Evolutionary conservation across 2,329 filamentous ascomycete genomes (phyloP).

Genomic region (Fusarium sp.): DNA sequence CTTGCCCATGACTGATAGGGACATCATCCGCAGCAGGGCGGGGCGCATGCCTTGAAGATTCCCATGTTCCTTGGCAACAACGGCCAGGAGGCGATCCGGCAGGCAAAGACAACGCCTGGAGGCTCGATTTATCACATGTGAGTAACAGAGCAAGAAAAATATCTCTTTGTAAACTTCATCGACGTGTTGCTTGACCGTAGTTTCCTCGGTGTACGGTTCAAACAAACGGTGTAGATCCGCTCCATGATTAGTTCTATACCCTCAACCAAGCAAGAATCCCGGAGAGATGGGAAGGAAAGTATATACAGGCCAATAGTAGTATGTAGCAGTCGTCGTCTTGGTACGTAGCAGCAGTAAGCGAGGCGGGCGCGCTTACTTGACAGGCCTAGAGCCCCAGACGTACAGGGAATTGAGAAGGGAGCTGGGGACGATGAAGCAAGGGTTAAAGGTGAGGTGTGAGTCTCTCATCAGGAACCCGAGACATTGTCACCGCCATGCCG

Average conservation of each 20-base stretch:
- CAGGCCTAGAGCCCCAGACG: slow-evolving; percentile 32
- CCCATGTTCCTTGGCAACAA: slow-evolving; percentile 26
- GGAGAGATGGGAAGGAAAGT: slow-evolving; percentile 18
- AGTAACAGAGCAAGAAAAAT: slow-evolving; percentile 16
- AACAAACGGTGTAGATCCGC: slow-evolving; percentile 29
- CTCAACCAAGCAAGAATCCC: slow-evolving; percentile 12
- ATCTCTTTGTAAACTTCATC: slow-evolving; percentile 18
- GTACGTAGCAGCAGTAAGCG: slow-evolving; percentile 8
- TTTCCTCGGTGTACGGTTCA: slow-evolving; percentile 8
- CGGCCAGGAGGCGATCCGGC: slow-evolving; percentile 22
- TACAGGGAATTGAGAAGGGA: slow-evolving; percentile 31
- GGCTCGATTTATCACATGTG: slow-evolving; percentile 28
- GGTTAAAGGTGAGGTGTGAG: slow-evolving; percentile 24
- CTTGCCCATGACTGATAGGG: slow-evolving; percentile 31
- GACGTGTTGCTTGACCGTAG: slow-evolving; percentile 37
- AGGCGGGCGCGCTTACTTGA: slow-evolving; percentile 11
- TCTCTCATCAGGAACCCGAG: slow-evolving; percentile 49
- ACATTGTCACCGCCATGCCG: slow-evolving; percentile 49
- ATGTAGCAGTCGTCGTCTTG: slow-evolving; percentile 1
- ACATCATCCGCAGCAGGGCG: slow-evolving; percentile 36
- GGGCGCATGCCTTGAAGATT: slow-evolving; percentile 34
- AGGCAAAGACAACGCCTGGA: slow-evolving; percentile 24
- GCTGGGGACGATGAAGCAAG: slow-evolving; percentile 31
- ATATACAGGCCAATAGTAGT: slow-evolving; percentile 18
- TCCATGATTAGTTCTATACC: slow-evolving; percentile 17